Evolutionary conservation across 2,329 filamentous ascomycete species (phyloP).

Genomic region (Fonsecaea pugnacius): DNA sequence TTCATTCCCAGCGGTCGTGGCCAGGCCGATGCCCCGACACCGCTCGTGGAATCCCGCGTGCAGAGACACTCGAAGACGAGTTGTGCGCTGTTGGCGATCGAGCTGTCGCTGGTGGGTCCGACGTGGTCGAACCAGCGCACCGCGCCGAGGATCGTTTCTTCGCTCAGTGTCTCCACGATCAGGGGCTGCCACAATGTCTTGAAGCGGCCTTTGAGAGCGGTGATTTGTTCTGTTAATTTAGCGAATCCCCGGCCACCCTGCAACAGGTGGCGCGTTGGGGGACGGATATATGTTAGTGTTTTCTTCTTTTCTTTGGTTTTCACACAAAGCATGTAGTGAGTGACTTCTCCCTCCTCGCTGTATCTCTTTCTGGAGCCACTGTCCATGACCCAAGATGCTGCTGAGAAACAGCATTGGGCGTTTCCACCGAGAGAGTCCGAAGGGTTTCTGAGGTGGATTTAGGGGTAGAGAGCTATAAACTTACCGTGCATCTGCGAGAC

Average conservation of each 20-base stretch:
- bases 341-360: no score
- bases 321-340: no score
- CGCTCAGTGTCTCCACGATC: constrained; percentile 1
- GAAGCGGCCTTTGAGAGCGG: constrained; percentile 16
- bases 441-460: neutral
- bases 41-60: constrained; percentile 20
- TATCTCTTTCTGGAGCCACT: no score
- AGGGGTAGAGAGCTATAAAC: neutral
- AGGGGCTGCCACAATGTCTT: constrained; percentile 23
- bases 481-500: constrained; percentile 14
- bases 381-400: neutral
- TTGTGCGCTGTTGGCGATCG: constrained; percentile 13
- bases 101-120: neutral
- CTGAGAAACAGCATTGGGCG: neutral
- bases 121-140: constrained; percentile 19
- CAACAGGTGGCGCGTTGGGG: no score
- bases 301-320: neutral
- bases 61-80: constrained; percentile 29
- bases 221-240: constrained; percentile 13
- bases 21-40: constrained; percentile 19
- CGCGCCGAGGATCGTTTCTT: constrained; percentile 17
- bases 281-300: neutral
- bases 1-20: constrained; percentile 20
- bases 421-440: no score
- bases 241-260: neutral